Base-by-base conservation (phyloP, 441 rosid species). In the Mallotus repandus region DNA sequence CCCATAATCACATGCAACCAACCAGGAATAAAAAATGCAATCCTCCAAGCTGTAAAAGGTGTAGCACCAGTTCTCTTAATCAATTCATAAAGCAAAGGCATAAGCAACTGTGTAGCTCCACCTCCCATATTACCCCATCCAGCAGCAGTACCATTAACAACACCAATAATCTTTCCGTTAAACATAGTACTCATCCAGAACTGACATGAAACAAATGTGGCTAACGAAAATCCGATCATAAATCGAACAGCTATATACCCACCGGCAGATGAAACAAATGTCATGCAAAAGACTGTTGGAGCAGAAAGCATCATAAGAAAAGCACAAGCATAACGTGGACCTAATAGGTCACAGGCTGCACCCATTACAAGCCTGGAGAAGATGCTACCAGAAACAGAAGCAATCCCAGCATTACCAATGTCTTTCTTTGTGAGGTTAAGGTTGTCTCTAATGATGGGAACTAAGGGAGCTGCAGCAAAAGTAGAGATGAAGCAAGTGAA, bases 91-190 rank as follows among this genome's bases (percentile, higher is more conserved):
- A 94, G 88, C 29, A 91, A 0, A 1, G 98, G 97, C 97, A 94
- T 94, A 50, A 91, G 13, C 41, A 91, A 86, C 76, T 91, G 98
- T 18, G 98, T 91, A 4, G 85, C 91, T 0, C 97, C 97, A 5
- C 97, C 96, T 0, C 98, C 96, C 97, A 91, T 90, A 66, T 91
- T 91, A 0, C 98, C 97, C 98, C 98, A 94, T 7, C 96, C 97
- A 1, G 93, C 97, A 0, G 98, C 96, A 0, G 96, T 91, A 11
- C 97, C 97, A 45, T 94, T 94, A 35, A 87, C 97, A 5, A 90
- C 79, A 21, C 98, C 97, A 5, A 90, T 86, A 52, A 94, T 94
- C 83, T 90, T 89, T 50, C 96, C 83, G 48, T 91, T 94, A 74
- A 91, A 94, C 98, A 91, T 94, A 1, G 91, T 89, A 78, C 96